These are phyloP conservation scores for Naganishia albida DNA, from an alignment of 1,284 basidiomycete genomes.

Conservation along the genomic window DNA sequence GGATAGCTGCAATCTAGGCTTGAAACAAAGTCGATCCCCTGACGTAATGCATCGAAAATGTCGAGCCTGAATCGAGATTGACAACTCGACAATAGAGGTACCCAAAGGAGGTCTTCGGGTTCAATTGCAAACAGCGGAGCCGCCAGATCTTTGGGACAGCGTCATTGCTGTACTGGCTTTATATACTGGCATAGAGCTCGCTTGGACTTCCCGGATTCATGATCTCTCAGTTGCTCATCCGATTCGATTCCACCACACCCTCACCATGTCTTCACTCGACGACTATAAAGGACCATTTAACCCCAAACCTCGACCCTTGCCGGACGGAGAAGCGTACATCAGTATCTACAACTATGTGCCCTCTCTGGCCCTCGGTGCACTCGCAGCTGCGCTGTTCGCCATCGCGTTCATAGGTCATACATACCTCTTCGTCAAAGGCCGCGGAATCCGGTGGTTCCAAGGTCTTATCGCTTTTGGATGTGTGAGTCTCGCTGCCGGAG, in stretches of 20 bases:
- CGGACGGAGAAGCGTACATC: slow-evolving; percentile 45
- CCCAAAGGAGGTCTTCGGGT: no score
- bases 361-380: slow-evolving; percentile 42
- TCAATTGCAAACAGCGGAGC: no score
- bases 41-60: no score
- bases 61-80: no score
- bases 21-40: no score
- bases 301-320: slow-evolving; percentile 38
- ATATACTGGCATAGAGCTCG: no score
- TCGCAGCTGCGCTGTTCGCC: slow-evolving; percentile 45
- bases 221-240: not conserved
- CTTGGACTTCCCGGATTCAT: no score
- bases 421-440: slow-evolving; percentile 37
- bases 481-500: slow-evolving; percentile 3
- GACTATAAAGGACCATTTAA: slow-evolving; percentile 48
- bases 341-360: slow-evolving; percentile 53
- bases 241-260: not conserved
- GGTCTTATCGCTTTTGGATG: slow-evolving; percentile 25
- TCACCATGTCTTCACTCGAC: slow-evolving; percentile 1
- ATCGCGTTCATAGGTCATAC: slow-evolving; percentile 43
- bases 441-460: slow-evolving; percentile 30
- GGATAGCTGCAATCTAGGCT: no score
- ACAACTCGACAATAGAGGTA: no score
- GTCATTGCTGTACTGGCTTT: no score
- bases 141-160: no score